Percentiles rank a stretch among this genome's conserved stretches.
Conservation (phyloP, 2,329 filamentous ascomycete genomes). For the Ascochyta pisi region DNA sequence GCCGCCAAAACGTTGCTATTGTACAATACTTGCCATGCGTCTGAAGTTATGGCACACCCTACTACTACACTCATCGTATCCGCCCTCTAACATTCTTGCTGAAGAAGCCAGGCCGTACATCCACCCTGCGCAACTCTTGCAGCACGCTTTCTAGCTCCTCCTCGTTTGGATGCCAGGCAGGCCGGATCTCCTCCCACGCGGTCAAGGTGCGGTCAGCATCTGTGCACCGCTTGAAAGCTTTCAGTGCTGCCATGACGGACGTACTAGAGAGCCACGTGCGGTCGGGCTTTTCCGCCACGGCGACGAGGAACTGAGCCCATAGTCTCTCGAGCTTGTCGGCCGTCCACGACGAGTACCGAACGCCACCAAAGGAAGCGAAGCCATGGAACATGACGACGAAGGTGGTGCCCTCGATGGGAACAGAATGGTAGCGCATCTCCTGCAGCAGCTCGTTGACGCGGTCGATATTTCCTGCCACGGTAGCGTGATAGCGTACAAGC, state of each 20-base stretch:
- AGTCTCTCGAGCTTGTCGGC: constrained; percentile 64
- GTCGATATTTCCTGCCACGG: constrained; percentile 72
- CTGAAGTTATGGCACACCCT: neutral
- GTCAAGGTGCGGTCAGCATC: constrained; percentile 59
- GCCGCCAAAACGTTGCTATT: neutral
- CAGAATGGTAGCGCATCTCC: constrained; percentile 75
- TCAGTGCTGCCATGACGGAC: constrained; percentile 40
- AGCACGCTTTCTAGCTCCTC: constrained; percentile 43
- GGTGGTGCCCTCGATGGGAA: constrained; percentile 76
- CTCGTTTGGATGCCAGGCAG: constrained; percentile 47
- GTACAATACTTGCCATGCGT: neutral
- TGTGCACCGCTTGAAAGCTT: constrained; percentile 69
- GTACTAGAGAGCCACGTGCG: constrained; percentile 39
- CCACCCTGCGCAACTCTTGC: constrained; percentile 33
- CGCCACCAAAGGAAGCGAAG: constrained; percentile 76
- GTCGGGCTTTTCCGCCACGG: constrained; percentile 26
- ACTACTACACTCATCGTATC: neutral
- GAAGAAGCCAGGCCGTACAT: constrained; percentile 27
- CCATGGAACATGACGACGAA: constrained; percentile 85
- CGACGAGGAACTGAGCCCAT: constrained; percentile 38
- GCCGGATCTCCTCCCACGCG: constrained; percentile 59
- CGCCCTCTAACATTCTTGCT: constrained; percentile 8
- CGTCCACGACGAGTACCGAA: constrained; percentile 74
- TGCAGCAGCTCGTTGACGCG: constrained; percentile 74
- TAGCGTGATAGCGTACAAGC: constrained; percentile 76